These are phyloP conservation scores for Perilla frutescens DNA, from an alignment of 257 asterid genomes.

Conservation along the genomic window DNA sequence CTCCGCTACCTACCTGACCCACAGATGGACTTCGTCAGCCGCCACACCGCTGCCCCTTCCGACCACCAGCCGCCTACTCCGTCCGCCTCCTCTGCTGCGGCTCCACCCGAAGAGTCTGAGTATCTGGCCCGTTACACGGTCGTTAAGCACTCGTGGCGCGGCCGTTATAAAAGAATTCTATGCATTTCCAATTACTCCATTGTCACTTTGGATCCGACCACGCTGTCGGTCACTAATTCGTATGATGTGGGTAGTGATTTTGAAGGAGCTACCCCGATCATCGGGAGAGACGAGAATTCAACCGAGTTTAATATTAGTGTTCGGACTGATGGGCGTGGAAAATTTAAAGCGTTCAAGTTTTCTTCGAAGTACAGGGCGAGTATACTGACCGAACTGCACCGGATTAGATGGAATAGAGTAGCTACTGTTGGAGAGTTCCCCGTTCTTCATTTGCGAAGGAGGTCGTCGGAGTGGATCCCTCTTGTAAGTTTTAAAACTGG, in stretches of 20 bases:
- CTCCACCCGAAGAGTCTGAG: conserved; percentile 84
- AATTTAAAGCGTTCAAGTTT: conserved; percentile 79
- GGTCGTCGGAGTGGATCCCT: conserved; percentile 85
- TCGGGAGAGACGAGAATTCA: conserved; percentile 81
- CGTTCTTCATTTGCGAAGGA: conserved; percentile 81
- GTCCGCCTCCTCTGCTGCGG: conserved; percentile 47
- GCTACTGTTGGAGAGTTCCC: conserved; percentile 76
- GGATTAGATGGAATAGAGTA: conserved; percentile 79
- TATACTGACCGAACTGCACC: conserved; percentile 88
- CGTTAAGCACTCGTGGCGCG: conserved; percentile 96
- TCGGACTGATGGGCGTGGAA: conserved; percentile 95
- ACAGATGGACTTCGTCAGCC: conserved; percentile 84
- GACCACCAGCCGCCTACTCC: conserved; percentile 45
- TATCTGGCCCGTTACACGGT: conserved; percentile 86
- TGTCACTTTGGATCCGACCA: conserved; percentile 80
- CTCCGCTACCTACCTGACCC: conserved; percentile 77
- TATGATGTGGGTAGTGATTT: conserved; percentile 82
- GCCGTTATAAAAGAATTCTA: conserved; percentile 88
- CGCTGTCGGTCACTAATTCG: conserved; percentile 82
- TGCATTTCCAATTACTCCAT: conserved; percentile 72
- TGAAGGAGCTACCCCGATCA: conserved; percentile 87
- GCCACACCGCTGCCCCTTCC: conserved; percentile 59
- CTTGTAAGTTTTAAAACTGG: conserved; percentile 57
- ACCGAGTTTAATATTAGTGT: conserved; percentile 82
- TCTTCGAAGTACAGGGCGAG: conserved; percentile 84